A percentile compares a stretch with the other conserved stretches of the same genome.
phyloP scores from a whole-genome alignment of 441 rosid species.

The Populus trichocarpa region DNA sequence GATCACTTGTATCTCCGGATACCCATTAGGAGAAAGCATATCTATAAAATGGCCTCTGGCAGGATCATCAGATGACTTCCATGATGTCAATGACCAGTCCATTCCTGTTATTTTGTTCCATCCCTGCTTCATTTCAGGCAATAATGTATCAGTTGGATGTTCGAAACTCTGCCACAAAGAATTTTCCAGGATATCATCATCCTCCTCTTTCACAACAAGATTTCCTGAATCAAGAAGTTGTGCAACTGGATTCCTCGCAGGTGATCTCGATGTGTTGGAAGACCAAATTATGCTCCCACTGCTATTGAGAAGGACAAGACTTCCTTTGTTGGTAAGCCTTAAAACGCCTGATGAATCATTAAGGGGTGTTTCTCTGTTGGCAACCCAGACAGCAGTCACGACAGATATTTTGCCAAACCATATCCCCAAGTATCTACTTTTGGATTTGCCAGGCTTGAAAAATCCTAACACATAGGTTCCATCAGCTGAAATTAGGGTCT shows the following conservation, averaged over 20 bases:
- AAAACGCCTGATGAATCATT: too few species aligned
- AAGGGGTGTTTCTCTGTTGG: too few species aligned
- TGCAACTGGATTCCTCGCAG: too few species aligned
- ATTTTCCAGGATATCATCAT: background rate
- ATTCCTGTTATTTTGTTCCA: background rate
- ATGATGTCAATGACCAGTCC: background rate
- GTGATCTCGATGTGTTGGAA: too few species aligned
- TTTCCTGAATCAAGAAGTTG: background rate
- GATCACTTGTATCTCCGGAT: background rate
- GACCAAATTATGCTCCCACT: too few species aligned
- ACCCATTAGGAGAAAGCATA: background rate
- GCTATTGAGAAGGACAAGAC: too few species aligned
- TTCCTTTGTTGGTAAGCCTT: too few species aligned
- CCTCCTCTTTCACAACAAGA: background rate
- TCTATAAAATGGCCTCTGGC: background rate
- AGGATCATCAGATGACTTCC: conserved; percentile 2
- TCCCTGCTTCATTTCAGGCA: conserved; percentile 1
- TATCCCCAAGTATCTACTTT: background rate
- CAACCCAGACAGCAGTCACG: background rate
- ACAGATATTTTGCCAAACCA: background rate
- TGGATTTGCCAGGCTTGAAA: background rate
- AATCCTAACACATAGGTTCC: background rate
- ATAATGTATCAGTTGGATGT: background rate
- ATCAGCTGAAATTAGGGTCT: background rate
- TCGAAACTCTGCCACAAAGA: too few species aligned